These are phyloP conservation scores for Salinomyces thailandicus DNA, from an alignment of 2,329 filamentous ascomycete species.

Conservation along the genomic window DNA sequence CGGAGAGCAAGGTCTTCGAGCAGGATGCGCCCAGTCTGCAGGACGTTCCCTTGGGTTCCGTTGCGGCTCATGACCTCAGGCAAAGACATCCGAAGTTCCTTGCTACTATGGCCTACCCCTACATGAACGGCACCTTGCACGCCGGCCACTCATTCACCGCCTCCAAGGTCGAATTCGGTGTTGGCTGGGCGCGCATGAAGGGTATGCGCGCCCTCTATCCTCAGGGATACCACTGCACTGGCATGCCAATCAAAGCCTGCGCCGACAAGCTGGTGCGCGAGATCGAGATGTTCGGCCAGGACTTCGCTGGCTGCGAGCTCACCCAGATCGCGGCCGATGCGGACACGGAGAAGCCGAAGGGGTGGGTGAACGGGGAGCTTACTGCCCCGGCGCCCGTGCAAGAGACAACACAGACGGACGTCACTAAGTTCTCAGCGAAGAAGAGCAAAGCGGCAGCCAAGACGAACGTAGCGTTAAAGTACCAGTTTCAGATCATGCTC, in stretches of 20 bases:
- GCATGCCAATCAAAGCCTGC: constrained; percentile 96
- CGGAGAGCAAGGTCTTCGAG: constrained; percentile 68
- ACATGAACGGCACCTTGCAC: constrained; percentile 76
- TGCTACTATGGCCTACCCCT: constrained; percentile 65
- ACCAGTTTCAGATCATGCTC: constrained; percentile 92
- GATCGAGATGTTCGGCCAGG: constrained; percentile 75
- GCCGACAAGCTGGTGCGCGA: constrained; percentile 91
- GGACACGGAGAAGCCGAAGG: constrained; percentile 7
- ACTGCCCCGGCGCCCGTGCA: constrained; percentile 49
- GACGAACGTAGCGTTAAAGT: constrained; percentile 88
- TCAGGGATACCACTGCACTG: constrained; percentile 90
- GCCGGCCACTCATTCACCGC: constrained; percentile 88
- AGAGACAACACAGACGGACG: constrained; percentile 60
- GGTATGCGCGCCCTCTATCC: constrained; percentile 82
- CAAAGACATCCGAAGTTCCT: constrained; percentile 85
- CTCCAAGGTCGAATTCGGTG: constrained; percentile 85
- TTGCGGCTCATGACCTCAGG: constrained; percentile 64
- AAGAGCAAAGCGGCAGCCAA: constrained; percentile 77
- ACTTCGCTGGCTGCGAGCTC: constrained; percentile 68
- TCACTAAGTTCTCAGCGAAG: constrained; percentile 84
- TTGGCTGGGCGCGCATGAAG: constrained; percentile 79
- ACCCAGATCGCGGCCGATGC: constrained; percentile 38
- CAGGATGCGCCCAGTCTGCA: constrained; percentile 68
- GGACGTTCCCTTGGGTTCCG: constrained; percentile 66
- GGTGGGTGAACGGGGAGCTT: constrained; percentile 6